Base-by-base conservation (phyloP, 768 basidiomycete species). In the Trametes meyenii region DNA sequence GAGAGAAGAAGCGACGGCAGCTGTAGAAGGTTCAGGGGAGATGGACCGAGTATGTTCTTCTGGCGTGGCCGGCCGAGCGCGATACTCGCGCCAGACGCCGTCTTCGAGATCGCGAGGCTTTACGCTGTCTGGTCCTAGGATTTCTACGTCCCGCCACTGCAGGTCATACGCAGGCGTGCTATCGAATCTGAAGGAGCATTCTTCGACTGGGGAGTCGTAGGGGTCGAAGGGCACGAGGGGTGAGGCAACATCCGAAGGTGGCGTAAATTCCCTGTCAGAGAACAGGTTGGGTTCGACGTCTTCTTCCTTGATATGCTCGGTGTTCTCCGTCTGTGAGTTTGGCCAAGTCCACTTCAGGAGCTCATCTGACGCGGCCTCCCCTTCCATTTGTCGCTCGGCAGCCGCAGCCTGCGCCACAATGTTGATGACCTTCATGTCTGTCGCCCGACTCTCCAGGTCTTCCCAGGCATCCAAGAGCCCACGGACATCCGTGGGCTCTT, bases 381-480 rank as follows among this genome's bases (percentile, higher is more conserved):
- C 62, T 38, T 54, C 78, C 29, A 57, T 39, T 19, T 77, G 52
- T 19, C 62, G 62, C 53, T 57, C 40, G 45, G 63, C 71, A 2
- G 74, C 73, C 4, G 76, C 75, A 7, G 77, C 78, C 61, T 77
- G 74, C 8, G 75, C 72, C 36, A 78, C 67, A 7, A 82, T 72
- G 54, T 79, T 74, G n/a, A 79, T 76, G 21, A 82, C 77, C 56
- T 77, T 78, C 24, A 61, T 13, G 29, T 64, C 61, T 3, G 67
- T 58, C 12, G 78, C 69, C 24, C 78, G 80, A 2, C 76, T 53
- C 66, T 87, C 85, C 60, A 85, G 78, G 64, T 83, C 81, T 53
- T 90, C 89, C 88, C 88, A 91, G 17, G 83, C 83, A 58, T 88
- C 86, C 45, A 89, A 71, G 74, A 88, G 81, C 13, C 83, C 83